Base-by-base conservation (phyloP, 257 asterid species). In the Solanum pennellii region DNA sequence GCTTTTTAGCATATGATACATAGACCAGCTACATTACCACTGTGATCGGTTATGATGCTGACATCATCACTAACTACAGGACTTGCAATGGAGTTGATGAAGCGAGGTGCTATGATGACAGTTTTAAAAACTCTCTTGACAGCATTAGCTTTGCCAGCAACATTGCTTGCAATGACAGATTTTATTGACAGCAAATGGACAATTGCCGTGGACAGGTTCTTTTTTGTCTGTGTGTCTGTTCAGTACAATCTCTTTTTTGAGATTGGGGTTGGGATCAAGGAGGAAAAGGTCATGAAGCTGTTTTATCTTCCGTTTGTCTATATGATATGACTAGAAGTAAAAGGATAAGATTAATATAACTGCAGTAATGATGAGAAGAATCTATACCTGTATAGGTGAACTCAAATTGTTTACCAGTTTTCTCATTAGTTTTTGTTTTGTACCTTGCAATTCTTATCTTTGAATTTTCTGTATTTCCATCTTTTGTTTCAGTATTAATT, bases 171-270 rank as follows among this genome's bases (percentile, higher is more conserved):
- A 88, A 93, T 94, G 66, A 93, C 97, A 29, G 94, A 94, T 89
- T 94, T 97, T 83, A 97, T 97, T 56, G 99, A 97, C 93, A 95
- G 98, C 96, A 94, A 92, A 84, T 97, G 99, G 99, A 88, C 98
- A 45, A 88, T 97, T 88, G 98, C 98, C 21, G 90, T 97, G 71
- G 94, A 96, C 95, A 95, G 99, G 99, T 96, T 88, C 80, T 66
- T 72, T 60, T 75, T 86, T 52, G 83, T 47, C 27, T 85, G 33
- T 49, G 45, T 86, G 18, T 23, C 45, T 73, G 9, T 41, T 84
- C 42, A 39, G 59, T 80, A 31, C 68, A 80, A 29, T 29, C 29
- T 27, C 79, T 33, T 29, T 80, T 10, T 49, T 80, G 69, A 29
- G 29, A 7, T 80, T 10, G 44, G 44, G 66, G 41, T 16, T 79